Evolutionary conservation across 345 rosid genomes (phyloP).

Genomic region (Punica granatum): DNA sequence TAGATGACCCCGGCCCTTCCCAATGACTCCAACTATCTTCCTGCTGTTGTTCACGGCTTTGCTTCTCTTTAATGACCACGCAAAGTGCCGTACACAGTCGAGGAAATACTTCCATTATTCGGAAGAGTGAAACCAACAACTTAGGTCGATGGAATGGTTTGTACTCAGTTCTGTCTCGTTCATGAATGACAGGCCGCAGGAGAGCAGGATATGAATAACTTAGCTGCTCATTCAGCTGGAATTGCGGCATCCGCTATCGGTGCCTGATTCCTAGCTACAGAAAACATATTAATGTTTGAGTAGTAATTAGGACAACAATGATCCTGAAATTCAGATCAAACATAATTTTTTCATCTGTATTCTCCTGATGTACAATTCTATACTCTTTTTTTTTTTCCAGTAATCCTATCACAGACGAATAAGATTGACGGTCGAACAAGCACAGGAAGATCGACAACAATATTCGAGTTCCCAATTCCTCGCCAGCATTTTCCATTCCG

Average conservation of each 20-base stretch:
- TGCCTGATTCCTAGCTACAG: slow-evolving; percentile 47
- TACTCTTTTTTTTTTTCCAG: no score
- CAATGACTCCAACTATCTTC: slow-evolving; percentile 74
- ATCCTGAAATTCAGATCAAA: no score
- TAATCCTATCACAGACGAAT: no score
- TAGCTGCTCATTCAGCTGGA: slow-evolving; percentile 59
- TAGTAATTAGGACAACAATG: no score
- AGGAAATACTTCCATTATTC: neutral
- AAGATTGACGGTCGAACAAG: no score
- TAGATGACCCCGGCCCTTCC: slow-evolving; percentile 85
- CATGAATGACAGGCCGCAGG: slow-evolving; percentile 63
- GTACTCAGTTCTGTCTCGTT: slow-evolving; percentile 64
- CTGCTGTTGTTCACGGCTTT: slow-evolving; percentile 72
- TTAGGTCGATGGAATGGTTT: no score
- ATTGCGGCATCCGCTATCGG: slow-evolving; percentile 31
- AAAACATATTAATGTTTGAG: no score
- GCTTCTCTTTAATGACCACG: slow-evolving; percentile 91
- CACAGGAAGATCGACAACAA: no score
- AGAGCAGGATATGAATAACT: slow-evolving; percentile 70
- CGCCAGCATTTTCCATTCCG: no score
- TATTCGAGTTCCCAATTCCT: no score
- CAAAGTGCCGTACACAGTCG: slow-evolving; percentile 46
- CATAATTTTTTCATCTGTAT: no score
- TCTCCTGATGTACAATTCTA: no score
- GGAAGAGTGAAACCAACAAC: neutral